Base-by-base conservation (phyloP, 2,329 filamentous ascomycete species). In the Parascedosporium putredinis region DNA sequence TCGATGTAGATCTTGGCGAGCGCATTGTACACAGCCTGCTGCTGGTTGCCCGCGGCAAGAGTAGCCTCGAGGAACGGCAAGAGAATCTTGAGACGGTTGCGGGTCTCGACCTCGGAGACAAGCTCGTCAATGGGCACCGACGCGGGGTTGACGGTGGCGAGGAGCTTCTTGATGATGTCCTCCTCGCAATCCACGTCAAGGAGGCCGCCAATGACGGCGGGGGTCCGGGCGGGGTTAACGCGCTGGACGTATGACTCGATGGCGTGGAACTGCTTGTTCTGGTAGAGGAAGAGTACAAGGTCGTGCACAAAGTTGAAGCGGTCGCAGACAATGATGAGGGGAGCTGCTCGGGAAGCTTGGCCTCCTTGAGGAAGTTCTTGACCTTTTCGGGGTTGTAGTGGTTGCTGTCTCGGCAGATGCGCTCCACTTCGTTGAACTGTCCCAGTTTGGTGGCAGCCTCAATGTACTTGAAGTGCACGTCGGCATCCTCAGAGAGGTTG, bases 221-320 rank as follows among this genome's bases (percentile, higher is more conserved):
- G 93, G 5, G 94, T 93, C 59, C 93, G 78, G 14, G 84, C 76
- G 5, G 93, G 90, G 70, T 98, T 98, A 58, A 98, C 90, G 42
- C 88, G 85, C 73, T 98, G 93, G 24, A 98, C 93, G 59, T 98
- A 98, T 8, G 94, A 84, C 71, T 98, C 93, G 56, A 98, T 98
- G 1, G 93, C 95, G 72, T 95, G 89, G 78, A 96, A 98, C 64
- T 97, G 91, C 69, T 98, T 91, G 70, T 95, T 95, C 75, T 97
- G 93, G 74, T 98, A 98, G 7, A 98, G 80, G 69, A 93, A 96
- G 20, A 98, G 78, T 42, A 98, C 88, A 62, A 98, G 70, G 62
- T 98, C 93, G 62, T 98, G 93, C 38, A 97, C 88, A 62, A 98
- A 95, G 73, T 97, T 95, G 78, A 94, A 96, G n/a, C 91, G 88